A percentile compares a stretch with the other conserved stretches of the same genome.
These are phyloP conservation scores for Ceratobasidium sp. DNA, from an alignment of 1,284 basidiomycete genomes.

Conservation along the genomic window DNA sequence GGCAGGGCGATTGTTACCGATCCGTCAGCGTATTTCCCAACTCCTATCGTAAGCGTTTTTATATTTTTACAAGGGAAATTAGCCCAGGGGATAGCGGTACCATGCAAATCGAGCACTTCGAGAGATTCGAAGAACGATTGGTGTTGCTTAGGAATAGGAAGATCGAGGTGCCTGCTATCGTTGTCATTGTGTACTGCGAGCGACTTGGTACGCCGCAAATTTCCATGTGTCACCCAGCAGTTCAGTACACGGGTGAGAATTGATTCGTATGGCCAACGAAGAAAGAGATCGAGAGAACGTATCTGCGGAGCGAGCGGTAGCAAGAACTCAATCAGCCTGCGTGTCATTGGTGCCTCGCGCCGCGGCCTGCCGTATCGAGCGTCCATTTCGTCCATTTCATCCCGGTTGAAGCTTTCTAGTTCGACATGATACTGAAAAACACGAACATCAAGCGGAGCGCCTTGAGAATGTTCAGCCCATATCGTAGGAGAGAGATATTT, in stretches of 20 bases:
- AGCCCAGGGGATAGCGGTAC: background rate
- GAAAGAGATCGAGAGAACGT: background rate
- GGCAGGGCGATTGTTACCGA: background rate
- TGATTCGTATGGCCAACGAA: background rate
- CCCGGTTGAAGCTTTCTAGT: background rate
- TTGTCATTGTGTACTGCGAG: background rate
- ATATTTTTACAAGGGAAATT: background rate
- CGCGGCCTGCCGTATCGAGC: background rate
- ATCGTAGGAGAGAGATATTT: background rate
- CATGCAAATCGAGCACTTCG: background rate
- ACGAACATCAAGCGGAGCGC: background rate
- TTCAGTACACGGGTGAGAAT: background rate
- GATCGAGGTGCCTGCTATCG: background rate
- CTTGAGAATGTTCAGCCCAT: background rate
- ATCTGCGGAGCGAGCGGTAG: background rate
- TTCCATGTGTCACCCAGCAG: background rate
- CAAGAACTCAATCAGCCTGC: background rate
- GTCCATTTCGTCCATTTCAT: background rate
- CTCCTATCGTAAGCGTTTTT: background rate
- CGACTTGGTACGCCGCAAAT: background rate
- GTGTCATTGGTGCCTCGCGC: background rate
- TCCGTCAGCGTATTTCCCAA: background rate
- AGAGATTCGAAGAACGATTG: background rate
- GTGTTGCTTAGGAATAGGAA: background rate
- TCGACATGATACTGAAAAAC: background rate